These are phyloP conservation scores for Yarrowia hollandica DNA, from an alignment of 805 yeast genomes.

Conservation along the genomic window DNA sequence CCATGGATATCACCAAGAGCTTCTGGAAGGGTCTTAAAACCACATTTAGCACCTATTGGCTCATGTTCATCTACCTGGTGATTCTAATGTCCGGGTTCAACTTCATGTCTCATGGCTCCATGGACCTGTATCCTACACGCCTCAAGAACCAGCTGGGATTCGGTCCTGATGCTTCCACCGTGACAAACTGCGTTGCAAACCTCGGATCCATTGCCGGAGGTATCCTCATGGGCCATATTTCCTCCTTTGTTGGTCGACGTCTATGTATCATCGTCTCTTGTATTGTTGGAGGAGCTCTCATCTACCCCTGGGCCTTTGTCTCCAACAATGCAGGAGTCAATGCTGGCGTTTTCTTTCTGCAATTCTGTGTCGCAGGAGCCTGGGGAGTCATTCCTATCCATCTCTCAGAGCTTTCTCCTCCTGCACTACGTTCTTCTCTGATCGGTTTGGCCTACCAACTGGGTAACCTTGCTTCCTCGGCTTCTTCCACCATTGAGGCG, in stretches of 20 bases:
- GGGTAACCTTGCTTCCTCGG: neutral
- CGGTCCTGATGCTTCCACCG: neutral
- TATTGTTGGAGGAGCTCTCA: slow-evolving; percentile 1
- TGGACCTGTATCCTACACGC: slow-evolving; percentile 46
- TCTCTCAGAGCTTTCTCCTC: neutral
- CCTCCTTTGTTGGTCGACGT: neutral
- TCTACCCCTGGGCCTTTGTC: slow-evolving; percentile 1
- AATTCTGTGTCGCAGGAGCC: neutral
- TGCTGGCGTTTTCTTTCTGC: neutral
- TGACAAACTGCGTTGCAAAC: neutral
- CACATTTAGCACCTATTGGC: slow-evolving; percentile 51
- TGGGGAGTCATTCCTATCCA: slow-evolving; percentile 3
- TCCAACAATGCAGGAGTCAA: neutral
- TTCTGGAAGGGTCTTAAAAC: neutral
- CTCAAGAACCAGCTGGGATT: slow-evolving; percentile 1
- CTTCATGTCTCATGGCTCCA: slow-evolving; percentile 73
- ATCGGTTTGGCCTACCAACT: neutral
- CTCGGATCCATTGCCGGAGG: neutral
- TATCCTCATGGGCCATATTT: neutral
- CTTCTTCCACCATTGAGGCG: neutral
- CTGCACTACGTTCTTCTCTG: neutral
- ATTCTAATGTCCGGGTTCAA: slow-evolving; percentile 68
- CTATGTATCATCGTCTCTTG: neutral
- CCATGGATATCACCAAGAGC: neutral
- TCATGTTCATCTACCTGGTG: slow-evolving; percentile 56